Conservation (phyloP, 345 rosid species). For the Lagerstroemia speciosa region DNA sequence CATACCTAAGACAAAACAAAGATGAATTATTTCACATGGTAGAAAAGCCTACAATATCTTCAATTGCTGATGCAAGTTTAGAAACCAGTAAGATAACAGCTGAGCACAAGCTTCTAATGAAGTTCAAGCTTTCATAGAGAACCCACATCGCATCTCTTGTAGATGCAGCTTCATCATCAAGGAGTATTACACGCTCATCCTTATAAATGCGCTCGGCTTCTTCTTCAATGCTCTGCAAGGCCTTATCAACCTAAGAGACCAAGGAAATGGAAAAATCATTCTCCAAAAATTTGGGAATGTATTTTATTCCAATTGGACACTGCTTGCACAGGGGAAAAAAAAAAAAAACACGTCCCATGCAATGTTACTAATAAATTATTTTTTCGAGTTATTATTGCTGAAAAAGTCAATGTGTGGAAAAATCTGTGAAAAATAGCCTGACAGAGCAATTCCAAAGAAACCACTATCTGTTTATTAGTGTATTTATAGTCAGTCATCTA, state of each 20-base stretch:
- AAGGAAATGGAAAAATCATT: conserved; percentile 1
- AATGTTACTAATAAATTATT: background rate
- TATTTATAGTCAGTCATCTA: background rate
- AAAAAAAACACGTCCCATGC: background rate
- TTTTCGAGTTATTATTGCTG: background rate
- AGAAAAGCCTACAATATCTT: background rate
- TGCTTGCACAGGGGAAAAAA: background rate
- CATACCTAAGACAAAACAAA: conserved; percentile 49
- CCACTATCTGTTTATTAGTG: background rate
- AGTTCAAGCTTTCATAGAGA: background rate
- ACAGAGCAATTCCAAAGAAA: background rate
- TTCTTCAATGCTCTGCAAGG: conserved; percentile 82
- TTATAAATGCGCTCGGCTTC: conserved; percentile 91
- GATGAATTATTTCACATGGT: background rate
- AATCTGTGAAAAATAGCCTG: background rate
- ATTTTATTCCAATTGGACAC: background rate
- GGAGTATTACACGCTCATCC: conserved; percentile 67
- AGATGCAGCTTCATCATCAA: conserved; percentile 93
- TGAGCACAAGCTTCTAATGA: background rate
- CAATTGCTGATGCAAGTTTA: background rate
- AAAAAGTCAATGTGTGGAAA: background rate
- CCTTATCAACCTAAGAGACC: conserved; percentile 65
- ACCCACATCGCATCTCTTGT: conserved; percentile 97
- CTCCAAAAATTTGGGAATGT: background rate
- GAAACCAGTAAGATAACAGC: background rate